A percentile compares a stretch with the other conserved stretches of the same genome.
phyloP scores from a whole-genome alignment of 2,329 filamentous ascomycete species.

The Calonectria pteridis region DNA sequence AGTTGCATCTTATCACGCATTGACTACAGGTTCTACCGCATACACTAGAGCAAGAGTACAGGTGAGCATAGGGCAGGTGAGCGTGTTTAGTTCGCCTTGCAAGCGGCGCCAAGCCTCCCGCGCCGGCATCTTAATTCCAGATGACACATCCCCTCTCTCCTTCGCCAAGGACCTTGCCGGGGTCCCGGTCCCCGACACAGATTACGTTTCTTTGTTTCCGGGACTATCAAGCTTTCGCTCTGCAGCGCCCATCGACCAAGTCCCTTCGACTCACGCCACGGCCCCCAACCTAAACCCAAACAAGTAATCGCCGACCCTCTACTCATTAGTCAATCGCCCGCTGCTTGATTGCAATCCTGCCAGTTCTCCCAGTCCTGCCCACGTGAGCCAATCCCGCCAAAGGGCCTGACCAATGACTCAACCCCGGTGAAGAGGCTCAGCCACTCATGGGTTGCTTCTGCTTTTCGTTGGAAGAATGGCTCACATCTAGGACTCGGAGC shows the following conservation, averaged over 20 bases:
- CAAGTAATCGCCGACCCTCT: background rate
- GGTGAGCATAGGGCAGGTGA: background rate
- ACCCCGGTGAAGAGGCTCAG: background rate
- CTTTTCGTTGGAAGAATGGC: background rate
- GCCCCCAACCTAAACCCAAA: slow-evolving; percentile 3
- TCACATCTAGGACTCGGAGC: slow-evolving; percentile 17
- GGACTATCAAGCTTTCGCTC: background rate
- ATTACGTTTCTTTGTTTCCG: background rate
- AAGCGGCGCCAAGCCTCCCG: background rate
- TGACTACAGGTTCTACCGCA: background rate
- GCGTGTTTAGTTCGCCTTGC: background rate
- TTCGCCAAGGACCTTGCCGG: background rate
- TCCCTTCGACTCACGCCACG: slow-evolving; percentile 1
- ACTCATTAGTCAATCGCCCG: background rate
- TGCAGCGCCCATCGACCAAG: background rate
- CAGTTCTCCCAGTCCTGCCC: background rate
- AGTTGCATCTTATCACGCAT: background rate
- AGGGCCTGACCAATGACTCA: slow-evolving; percentile 10
- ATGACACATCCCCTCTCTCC: background rate
- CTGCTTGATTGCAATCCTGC: background rate
- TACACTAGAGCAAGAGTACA: background rate
- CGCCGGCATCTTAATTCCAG: background rate
- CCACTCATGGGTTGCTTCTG: background rate
- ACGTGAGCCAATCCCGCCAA: background rate
- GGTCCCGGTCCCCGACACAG: background rate